Conservation (phyloP, 2,329 filamentous ascomycete species). For the Pyricularia sp. region DNA sequence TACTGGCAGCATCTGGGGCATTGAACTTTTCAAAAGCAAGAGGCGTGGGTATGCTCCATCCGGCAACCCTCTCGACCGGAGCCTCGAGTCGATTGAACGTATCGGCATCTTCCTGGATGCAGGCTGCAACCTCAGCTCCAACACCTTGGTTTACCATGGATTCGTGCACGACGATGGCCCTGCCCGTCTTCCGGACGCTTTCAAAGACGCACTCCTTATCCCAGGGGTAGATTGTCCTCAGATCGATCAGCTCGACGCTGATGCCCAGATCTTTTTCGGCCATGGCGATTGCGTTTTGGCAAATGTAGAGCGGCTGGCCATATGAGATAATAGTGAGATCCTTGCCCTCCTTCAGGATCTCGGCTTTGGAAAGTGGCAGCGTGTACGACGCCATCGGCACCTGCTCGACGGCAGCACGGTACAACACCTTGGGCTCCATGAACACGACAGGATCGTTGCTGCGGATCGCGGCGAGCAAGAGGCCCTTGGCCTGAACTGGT, state of each 20-base stretch:
- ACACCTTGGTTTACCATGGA: constrained; percentile 85
- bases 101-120: constrained; percentile 66
- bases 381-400: constrained; percentile 74
- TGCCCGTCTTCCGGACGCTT: constrained; percentile 79
- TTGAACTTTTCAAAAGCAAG: constrained; percentile 73
- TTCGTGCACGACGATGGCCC: constrained; percentile 84
- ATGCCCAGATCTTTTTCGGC: constrained; percentile 69
- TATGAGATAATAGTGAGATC: constrained; percentile 83
- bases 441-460: constrained; percentile 84
- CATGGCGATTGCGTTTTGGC: constrained; percentile 64
- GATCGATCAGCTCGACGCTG: constrained; percentile 75
- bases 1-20: constrained; percentile 78
- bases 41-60: constrained; percentile 82
- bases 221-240: constrained; percentile 87
- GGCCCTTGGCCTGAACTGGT: constrained; percentile 79
- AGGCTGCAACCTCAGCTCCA: constrained; percentile 80
- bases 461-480: constrained; percentile 68
- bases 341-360: constrained; percentile 70
- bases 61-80: constrained; percentile 73
- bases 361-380: constrained; percentile 79
- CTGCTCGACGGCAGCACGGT: constrained; percentile 84
- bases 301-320: constrained; percentile 81
- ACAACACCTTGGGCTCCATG: constrained; percentile 90
- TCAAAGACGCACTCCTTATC: constrained; percentile 71
- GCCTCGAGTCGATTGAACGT: constrained; percentile 80